Conservation (phyloP, 495 filamentous ascomycete species). For the Platismatia glauca region DNA sequence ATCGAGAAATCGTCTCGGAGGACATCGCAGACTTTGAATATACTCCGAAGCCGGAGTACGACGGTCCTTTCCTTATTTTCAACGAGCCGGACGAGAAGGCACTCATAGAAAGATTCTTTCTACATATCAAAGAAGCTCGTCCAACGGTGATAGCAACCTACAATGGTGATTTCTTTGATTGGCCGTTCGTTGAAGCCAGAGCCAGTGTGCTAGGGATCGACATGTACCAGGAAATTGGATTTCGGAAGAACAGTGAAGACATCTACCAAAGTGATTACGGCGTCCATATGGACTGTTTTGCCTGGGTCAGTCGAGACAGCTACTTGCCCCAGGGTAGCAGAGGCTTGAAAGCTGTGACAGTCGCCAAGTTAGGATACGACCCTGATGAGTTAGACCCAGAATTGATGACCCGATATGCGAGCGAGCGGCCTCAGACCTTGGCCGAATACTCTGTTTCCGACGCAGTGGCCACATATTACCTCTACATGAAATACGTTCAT, state of each 20-base stretch:
- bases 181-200: conserved; percentile 93
- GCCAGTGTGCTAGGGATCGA: conserved; percentile 93
- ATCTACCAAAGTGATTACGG: conserved; percentile 92
- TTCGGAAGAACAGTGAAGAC: conserved; percentile 88
- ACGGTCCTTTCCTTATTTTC: conserved; percentile 90
- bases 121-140: conserved; percentile 87
- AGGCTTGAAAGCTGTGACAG: conserved; percentile 95
- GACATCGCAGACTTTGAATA: conserved; percentile 98
- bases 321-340: conserved; percentile 96
- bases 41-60: conserved; percentile 92
- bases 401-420: conserved; percentile 92
- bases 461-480: conserved; percentile 96
- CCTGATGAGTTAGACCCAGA: conserved; percentile 97
- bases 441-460: conserved; percentile 99
- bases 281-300: conserved; percentile 97
- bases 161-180: conserved; percentile 99
- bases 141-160: conserved; percentile 97
- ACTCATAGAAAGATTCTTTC: conserved; percentile 84
- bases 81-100: conserved; percentile 92
- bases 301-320: conserved; percentile 97
- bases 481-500: conserved; percentile 99
- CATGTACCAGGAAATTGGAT: conserved; percentile 98
- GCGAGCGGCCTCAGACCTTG: conserved; percentile 82
- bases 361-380: conserved; percentile 95
- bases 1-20: conserved; percentile 94